Conservation (phyloP, 306 rosid species). For the Rosa persica region DNA sequence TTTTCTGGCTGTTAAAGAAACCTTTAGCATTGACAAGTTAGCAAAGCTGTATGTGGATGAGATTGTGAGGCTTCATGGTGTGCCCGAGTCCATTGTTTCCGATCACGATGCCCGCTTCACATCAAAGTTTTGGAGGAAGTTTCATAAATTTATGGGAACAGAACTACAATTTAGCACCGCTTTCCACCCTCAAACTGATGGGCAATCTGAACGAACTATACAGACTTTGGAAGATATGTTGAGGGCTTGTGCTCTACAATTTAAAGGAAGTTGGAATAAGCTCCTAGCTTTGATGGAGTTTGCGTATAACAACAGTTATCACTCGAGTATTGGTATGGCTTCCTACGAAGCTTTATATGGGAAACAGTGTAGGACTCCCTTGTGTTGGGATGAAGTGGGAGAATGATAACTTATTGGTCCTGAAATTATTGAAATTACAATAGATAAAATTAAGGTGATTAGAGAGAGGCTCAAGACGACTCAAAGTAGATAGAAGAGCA, state of each 20-base stretch:
- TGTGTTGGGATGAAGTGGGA: not conserved
- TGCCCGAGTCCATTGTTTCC: not conserved
- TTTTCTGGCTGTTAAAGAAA: not conserved
- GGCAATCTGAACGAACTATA: not conserved
- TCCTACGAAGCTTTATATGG: not conserved
- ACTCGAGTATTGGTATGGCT: not conserved
- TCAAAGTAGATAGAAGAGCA: not conserved
- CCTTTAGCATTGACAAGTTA: rapidly evolving
- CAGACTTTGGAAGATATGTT: not conserved
- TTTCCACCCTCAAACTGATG: not conserved
- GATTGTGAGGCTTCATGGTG: not conserved
- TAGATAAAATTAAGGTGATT: no score
- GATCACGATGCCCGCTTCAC: not conserved
- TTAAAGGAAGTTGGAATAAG: not conserved
- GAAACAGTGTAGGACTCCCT: not conserved
- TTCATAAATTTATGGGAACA: not conserved
- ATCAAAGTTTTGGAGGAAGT: not conserved
- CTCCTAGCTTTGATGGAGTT: not conserved
- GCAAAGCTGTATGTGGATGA: not conserved
- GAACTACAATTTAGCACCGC: not conserved
- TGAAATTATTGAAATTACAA: not conserved
- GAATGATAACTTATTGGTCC: not conserved
- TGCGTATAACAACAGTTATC: not conserved
- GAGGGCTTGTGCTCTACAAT: not conserved
- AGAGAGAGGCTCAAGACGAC: not conserved